phyloP scores from a whole-genome alignment of 352 stramenopile species.

The Phytophthora europaea region DNA sequence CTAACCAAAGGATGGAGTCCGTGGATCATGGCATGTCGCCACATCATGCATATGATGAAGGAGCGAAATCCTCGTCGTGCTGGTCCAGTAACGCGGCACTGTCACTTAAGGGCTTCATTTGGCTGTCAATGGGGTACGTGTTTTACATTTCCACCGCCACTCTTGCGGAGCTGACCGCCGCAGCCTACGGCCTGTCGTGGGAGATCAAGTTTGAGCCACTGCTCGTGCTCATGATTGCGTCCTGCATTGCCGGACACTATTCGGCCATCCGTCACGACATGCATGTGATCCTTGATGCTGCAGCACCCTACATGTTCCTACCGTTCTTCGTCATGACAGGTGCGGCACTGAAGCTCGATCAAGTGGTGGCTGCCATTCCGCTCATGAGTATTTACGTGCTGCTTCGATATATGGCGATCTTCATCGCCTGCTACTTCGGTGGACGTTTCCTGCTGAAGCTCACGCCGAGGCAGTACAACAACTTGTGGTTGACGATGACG shows the following conservation, averaged over 20 bases:
- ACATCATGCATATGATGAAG: slow-evolving; percentile 52
- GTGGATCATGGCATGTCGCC: slow-evolving; percentile 46
- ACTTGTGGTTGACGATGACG: slow-evolving; percentile 79
- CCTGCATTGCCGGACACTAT: slow-evolving; percentile 71
- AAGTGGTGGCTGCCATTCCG: slow-evolving; percentile 66
- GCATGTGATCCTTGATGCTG: slow-evolving; percentile 75
- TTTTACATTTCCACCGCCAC: slow-evolving; percentile 67
- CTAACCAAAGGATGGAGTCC: slow-evolving; percentile 23
- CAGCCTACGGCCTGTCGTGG: slow-evolving; percentile 60
- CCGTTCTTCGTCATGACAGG: slow-evolving; percentile 85
- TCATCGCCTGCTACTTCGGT: slow-evolving; percentile 68
- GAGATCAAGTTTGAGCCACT: slow-evolving; percentile 77
- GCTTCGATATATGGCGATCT: slow-evolving; percentile 71
- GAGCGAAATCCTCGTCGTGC: slow-evolving; percentile 28
- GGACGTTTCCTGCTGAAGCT: slow-evolving; percentile 71
- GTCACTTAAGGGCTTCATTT: slow-evolving; percentile 70
- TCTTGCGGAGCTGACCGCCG: slow-evolving; percentile 50
- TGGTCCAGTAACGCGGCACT: slow-evolving; percentile 46
- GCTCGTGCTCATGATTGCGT: slow-evolving; percentile 73
- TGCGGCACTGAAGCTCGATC: slow-evolving; percentile 68
- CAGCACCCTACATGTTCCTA: slow-evolving; percentile 75
- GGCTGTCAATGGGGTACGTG: slow-evolving; percentile 66
- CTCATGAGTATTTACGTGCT: slow-evolving; percentile 78
- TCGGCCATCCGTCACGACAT: slow-evolving; percentile 73
- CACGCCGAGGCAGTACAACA: slow-evolving; percentile 68